Evolutionary conservation across 441 rosid genomes (phyloP), one percentile per base, ranked within the genome.

Genomic region (Bocquillonia castaneifolia): DNA sequence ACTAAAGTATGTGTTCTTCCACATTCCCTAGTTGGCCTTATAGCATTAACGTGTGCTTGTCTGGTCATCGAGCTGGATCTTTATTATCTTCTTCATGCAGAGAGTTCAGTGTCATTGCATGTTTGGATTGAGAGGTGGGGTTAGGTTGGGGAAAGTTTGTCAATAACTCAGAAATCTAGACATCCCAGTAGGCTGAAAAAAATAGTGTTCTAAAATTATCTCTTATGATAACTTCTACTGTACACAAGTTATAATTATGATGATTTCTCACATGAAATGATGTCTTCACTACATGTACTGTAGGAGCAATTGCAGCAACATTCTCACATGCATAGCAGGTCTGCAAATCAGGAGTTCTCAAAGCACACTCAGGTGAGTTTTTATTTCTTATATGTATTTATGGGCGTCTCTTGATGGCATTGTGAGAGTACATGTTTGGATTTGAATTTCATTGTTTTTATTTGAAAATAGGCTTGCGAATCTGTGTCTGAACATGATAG

Each of bases 301-400:
- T 71, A 82, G 85, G 86, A 79, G 63, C 74, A 70, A 66, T 54
- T 58, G 31, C 44, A 74, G 61, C 74, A 68, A 71, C 74, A 67
- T 42, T 52, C 74, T 51, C 54, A 65, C 53, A 14, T 67, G 71
- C 71, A n/a, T 25, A 28, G 68, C 50, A 72, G 67, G 61, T 68
- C 63, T 58, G 72, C 64, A 18, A 53, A 58, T 73, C 60, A 58
- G n/a, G 64, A 64, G 60, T 72, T 71, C 52, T 68, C 67, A 45
- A 71, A 73, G 48, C 31, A 57, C 55, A 17, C 50, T 53, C 79
- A 66, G 78, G 88, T 80, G 52, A 59, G 64, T 64, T 63, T 50
- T 40, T 53, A 42, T 3, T 51, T 23, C 13, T 14, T 36, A 8
- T 14, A n/a, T 0, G n/a, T 42, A 3, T 40, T 42, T 61, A 23